Percentiles rank a stretch among this genome's conserved stretches.
These are phyloP conservation scores for Cylindrotheca fusiformis DNA, from an alignment of 108 stramenopile species.

Conservation along the genomic window DNA sequence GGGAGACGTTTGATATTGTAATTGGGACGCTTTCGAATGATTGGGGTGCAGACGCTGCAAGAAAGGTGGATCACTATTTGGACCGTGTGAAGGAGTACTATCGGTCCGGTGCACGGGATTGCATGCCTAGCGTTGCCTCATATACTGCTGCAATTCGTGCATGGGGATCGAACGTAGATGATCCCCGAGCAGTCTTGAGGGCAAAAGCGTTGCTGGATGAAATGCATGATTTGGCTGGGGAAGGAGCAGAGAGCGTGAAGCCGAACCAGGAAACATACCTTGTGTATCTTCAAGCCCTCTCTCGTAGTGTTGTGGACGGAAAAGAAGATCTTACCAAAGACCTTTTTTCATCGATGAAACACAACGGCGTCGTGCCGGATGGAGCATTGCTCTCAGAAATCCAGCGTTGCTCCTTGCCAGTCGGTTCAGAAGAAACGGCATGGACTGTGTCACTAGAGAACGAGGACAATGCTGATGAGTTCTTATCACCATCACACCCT, in stretches of 20 bases:
- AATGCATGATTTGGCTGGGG: slow-evolving; percentile 31
- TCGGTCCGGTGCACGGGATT: slow-evolving; percentile 18
- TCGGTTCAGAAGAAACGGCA: background rate
- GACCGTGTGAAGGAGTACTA: slow-evolving; percentile 19
- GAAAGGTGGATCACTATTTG: slow-evolving; percentile 21
- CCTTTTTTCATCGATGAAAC: slow-evolving; percentile 16
- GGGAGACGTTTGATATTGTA: slow-evolving; percentile 25
- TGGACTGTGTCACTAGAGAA: background rate
- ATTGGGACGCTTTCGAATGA: slow-evolving; percentile 23
- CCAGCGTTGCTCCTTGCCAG: slow-evolving; percentile 26
- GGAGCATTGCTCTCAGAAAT: slow-evolving; percentile 6
- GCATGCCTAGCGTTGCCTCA: slow-evolving; percentile 19
- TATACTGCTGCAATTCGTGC: slow-evolving; percentile 30
- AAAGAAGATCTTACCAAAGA: slow-evolving; percentile 20
- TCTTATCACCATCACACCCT: background rate
- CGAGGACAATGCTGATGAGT: background rate
- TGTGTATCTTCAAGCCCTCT: slow-evolving; percentile 22
- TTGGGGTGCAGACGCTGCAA: slow-evolving; percentile 16
- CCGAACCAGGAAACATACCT: slow-evolving; percentile 22
- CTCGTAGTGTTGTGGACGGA: slow-evolving; percentile 16
- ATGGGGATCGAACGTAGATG: slow-evolving; percentile 22
- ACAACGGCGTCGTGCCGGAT: slow-evolving; percentile 11
- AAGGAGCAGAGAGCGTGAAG: slow-evolving; percentile 15
- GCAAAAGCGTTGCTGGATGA: slow-evolving; percentile 29
- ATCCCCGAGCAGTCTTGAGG: slow-evolving; percentile 30